These are phyloP conservation scores for Leucocoprinus leucothites DNA, from an alignment of 768 basidiomycete genomes.

Conservation along the genomic window DNA sequence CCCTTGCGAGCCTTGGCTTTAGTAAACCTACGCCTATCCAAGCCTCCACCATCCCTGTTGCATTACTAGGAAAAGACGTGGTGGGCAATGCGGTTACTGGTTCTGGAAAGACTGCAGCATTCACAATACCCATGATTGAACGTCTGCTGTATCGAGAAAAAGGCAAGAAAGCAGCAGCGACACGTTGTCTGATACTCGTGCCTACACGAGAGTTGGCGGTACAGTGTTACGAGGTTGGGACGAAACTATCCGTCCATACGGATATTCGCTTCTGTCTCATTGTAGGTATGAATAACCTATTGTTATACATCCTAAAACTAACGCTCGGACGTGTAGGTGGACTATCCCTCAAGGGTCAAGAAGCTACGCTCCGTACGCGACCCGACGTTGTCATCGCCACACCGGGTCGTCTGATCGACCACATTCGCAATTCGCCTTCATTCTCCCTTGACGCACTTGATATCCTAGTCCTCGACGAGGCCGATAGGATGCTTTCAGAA, in stretches of 20 bases:
- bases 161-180: slow-evolving; percentile 81
- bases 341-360: slow-evolving; percentile 90
- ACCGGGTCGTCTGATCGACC: slow-evolving; percentile 96
- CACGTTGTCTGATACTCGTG: slow-evolving; percentile 86
- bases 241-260: slow-evolving; percentile 79
- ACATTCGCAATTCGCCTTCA: slow-evolving; percentile 90
- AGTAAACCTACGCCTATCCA: slow-evolving; percentile 93
- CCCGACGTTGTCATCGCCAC: slow-evolving; percentile 97
- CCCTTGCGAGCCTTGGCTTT: slow-evolving; percentile 80
- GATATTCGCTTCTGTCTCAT: slow-evolving; percentile 90
- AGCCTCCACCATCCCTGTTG: slow-evolving; percentile 89
- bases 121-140: slow-evolving; percentile 92
- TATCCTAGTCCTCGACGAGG: slow-evolving; percentile 93
- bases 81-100: slow-evolving; percentile 96
- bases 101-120: slow-evolving; percentile 98
- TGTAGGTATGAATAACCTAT: slow-evolving; percentile 60
- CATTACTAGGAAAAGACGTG: slow-evolving; percentile 91
- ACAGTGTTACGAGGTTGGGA: slow-evolving; percentile 92
- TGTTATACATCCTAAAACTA: slow-evolving; percentile 3
- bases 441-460: slow-evolving; percentile 93
- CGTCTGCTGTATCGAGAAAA: slow-evolving; percentile 90
- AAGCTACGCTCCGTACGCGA: slow-evolving; percentile 74
- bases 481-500: slow-evolving; percentile 94
- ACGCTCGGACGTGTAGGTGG: slow-evolving; percentile 58
- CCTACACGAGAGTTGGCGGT: slow-evolving; percentile 96